Evolutionary conservation across 192 early-diverging fungal genomes (phyloP), one percentile per base, ranked within the genome.

Genomic region (Powellomyces hirtus): DNA sequence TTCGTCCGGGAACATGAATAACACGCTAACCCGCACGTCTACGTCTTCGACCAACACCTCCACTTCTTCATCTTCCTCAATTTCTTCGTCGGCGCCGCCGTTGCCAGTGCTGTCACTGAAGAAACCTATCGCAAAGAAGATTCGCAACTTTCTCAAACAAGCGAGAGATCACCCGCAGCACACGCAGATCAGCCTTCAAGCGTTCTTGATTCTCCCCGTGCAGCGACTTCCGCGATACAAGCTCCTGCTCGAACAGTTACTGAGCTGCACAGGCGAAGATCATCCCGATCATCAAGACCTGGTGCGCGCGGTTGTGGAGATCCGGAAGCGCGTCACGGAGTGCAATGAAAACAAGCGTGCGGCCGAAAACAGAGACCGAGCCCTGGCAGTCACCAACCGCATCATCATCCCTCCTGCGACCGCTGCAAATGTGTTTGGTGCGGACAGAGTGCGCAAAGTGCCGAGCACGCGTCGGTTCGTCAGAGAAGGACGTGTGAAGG

Each of bases 141-240:
- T 81, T 49, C 68, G 75, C 46, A 63, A 77, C 35, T 67, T 77
- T 66, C 34, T 86, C 60, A 58, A 82, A 73, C 75, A 75, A 11
- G 74, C 78, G 18, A 77, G 73, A 31, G 46, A 24, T 35, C 82
- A 83, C 64, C 80, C 82, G 56, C 84, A 76, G 49, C 92, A 93
- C 57, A 71, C 81, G 24, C 94, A 95, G 72, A 83, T 95, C 64
- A 89, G 81, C 36, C 85, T 97, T 8, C 88, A 93, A 61, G 86
- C 90, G 6, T 94, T 90, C 72, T 74, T 97, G 52, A 82, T 98
- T 24, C 81, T 96, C 6, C 97, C 97, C 0, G 84, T 99, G 29
- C 97, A 99, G 74, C 88, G 97, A 4, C 84, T 99, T 38, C 95
- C 95, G 14, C 84, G 95, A 77, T 99, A 98, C 75, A 90, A 89